Percentiles rank a stretch among this genome's conserved stretches.
These are phyloP conservation scores for Quercus agrifolia DNA, from an alignment of 306 rosid genomes.

Conservation along the genomic window DNA sequence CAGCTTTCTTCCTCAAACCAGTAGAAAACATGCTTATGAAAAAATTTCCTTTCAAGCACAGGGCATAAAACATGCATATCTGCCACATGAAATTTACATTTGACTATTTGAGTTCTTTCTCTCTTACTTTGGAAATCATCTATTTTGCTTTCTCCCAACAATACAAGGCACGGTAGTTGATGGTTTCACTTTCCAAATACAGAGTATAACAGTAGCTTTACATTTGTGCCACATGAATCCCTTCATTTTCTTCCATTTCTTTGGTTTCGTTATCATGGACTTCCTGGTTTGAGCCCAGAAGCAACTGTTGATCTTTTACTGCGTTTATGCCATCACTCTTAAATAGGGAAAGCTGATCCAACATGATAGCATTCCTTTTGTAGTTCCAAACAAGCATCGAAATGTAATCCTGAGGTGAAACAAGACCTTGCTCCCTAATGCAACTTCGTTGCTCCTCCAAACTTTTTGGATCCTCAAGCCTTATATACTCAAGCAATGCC, in stretches of 20 bases:
- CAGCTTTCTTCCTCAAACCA: background rate
- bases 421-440: constrained; percentile 77
- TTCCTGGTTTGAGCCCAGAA: constrained; percentile 38
- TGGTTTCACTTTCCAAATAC: constrained; percentile 5
- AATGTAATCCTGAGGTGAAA: constrained; percentile 83
- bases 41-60: background rate
- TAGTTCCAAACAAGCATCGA: constrained; percentile 99
- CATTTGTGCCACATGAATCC: constrained; percentile 35
- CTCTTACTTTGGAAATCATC: background rate
- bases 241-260: constrained; percentile 36
- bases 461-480: constrained; percentile 74
- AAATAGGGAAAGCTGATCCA: constrained; percentile 51
- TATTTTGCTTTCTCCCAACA: background rate
- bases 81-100: background rate
- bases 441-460: constrained; percentile 62
- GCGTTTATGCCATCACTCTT: constrained; percentile 22
- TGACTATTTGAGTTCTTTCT: background rate
- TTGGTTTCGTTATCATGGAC: constrained; percentile 29
- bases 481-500: constrained; percentile 75
- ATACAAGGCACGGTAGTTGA: background rate
- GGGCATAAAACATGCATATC: background rate
- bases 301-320: constrained; percentile 33
- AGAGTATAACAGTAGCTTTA: constrained; percentile 28
- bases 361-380: constrained; percentile 56
- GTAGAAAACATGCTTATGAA: background rate